Conservation (phyloP, 176 grass and related monocot species). For the Themeda triandra region DNA sequence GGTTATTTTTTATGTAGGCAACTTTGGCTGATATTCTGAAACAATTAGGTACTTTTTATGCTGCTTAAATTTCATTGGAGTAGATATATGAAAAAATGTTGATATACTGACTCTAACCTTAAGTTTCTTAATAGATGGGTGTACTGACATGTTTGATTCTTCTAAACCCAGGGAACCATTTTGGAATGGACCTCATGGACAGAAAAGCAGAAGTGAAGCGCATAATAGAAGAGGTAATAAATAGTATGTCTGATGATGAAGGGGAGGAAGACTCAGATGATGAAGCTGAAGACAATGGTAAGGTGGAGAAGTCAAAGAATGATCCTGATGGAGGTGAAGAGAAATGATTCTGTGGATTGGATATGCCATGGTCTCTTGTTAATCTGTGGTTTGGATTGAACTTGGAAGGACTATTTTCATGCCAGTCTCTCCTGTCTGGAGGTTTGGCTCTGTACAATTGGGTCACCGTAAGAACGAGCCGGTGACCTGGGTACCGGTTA, state of each 20-base stretch:
- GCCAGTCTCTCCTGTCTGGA: neutral
- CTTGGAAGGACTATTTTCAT: neutral
- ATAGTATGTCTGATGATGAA: conserved; percentile 79
- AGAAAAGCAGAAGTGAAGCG: conserved; percentile 85
- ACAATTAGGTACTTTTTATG: conserved; percentile 70
- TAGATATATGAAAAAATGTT: neutral
- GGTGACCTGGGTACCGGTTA: conserved; percentile 14
- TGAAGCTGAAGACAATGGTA: conserved; percentile 32
- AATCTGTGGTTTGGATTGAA: conserved; percentile 1
- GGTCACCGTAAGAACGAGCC: conserved; percentile 14
- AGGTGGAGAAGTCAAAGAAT: conserved; percentile 37
- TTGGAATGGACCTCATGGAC: conserved; percentile 84
- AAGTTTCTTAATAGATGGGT: neutral
- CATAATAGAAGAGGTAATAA: conserved; percentile 91
- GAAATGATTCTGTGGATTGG: conserved; percentile 18
- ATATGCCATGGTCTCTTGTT: neutral
- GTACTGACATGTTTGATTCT: neutral
- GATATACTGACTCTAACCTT: neutral
- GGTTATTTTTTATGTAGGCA: conserved; percentile 44
- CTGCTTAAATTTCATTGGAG: neutral
- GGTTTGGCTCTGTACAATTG: conserved; percentile 47
- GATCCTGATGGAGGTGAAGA: conserved; percentile 33
- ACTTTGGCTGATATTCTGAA: conserved; percentile 94
- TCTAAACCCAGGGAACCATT: conserved; percentile 61
- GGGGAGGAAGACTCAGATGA: conserved; percentile 52